Percentiles rank a stretch among this genome's conserved stretches.
Conservation (phyloP, 768 basidiomycete species). For the Termitomyces sp. region DNA sequence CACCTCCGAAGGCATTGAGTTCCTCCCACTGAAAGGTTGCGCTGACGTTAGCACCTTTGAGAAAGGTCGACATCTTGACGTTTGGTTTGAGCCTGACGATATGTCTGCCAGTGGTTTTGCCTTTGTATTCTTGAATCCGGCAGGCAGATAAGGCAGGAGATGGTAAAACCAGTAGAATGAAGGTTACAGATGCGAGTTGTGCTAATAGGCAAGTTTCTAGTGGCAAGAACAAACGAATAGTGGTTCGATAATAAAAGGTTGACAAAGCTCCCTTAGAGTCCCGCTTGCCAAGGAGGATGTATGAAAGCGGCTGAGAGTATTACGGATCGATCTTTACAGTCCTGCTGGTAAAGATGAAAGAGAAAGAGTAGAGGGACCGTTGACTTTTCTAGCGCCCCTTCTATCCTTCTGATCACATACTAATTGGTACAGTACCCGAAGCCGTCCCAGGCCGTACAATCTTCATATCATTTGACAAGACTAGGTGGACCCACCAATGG, state of each 20-base stretch:
- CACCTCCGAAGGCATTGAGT: no score
- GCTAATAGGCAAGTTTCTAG: no score
- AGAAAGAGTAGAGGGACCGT: neutral
- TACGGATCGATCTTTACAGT: neutral
- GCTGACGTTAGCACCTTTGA: neutral
- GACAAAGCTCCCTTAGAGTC: no score
- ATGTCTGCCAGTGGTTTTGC: neutral
- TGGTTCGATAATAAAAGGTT: no score
- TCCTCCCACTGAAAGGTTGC: no score
- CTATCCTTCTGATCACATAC: no score
- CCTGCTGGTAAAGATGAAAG: neutral
- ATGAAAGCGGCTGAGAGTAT: no score
- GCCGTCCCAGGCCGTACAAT: no score
- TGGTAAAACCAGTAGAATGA: neutral
- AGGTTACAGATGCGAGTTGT: neutral
- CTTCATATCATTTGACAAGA: neutral
- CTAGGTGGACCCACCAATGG: neutral
- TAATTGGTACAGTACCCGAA: no score
- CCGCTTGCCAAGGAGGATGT: no score
- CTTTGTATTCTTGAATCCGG: neutral
- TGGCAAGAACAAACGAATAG: no score
- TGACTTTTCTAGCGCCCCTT: neutral
- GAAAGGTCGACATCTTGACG: neutral
- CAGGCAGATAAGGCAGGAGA: neutral
- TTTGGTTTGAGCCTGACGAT: neutral